Base-by-base conservation (phyloP, 2,329 filamentous ascomycete species). In the Aspergillus sp. region DNA sequence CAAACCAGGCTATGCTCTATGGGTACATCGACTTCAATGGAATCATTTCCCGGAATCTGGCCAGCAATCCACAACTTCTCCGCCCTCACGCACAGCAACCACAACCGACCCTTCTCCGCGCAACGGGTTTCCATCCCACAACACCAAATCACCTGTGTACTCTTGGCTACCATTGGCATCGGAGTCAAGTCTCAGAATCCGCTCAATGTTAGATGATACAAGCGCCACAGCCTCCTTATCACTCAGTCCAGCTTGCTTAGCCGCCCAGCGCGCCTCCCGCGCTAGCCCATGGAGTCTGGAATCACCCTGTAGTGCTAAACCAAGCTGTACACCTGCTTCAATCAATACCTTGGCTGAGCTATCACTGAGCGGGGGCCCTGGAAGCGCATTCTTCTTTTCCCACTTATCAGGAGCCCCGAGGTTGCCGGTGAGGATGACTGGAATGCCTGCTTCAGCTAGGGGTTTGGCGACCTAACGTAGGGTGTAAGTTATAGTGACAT, bases 341-440 rank as follows among this genome's bases (percentile, higher is more conserved):
- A 36, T 43, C 13, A 58, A 19, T 0, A 50, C 28, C 17, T 47
- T 19, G 2, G 57, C 60, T 1, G 60, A n/a, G 73, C 78, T 30
- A 67, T 71, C 4, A 70, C 19, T 76, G 4, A 82, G 71, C 3
- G 80, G 80, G 4, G 79, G 80, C 0, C 80, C 80, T 0, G 76
- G 68, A 0, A 81, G 70, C 3, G 72, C 69, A 47, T 78, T 72
- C 10, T 71, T 72, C 43, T 73, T 76, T 6, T 78, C 73, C 68
- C 76, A 81, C 13, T 43, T 59, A 41, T 72, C 69, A 12, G 68
- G 65, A 0, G 65, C 76, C 1, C 72, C 70, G 3, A 77, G 75
- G 43, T 72, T 74, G 13, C 70, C 72, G n/a, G 77, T 76, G 2
- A 82, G 69, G 23, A 82, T 79, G n/a, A 81, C 68, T 2, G 79